Evolutionary conservation across 495 filamentous ascomycete species (phyloP).

Genomic region (Aspergillus nidulans): DNA sequence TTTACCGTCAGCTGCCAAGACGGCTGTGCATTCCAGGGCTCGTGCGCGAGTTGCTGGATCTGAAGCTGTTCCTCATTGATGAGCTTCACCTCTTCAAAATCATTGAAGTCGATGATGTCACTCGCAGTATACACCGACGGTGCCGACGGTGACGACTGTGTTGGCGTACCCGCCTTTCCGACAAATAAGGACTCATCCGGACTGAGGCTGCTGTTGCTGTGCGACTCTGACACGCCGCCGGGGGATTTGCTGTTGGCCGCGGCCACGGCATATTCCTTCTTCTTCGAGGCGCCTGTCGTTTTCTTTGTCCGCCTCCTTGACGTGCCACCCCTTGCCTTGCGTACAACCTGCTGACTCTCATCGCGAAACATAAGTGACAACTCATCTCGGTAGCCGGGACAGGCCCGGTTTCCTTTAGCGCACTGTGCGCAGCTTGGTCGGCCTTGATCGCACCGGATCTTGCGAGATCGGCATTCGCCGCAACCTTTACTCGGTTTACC

Average conservation of each 20-base stretch:
- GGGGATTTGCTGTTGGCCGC: conserved; percentile 6
- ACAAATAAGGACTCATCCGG: conserved; percentile 1
- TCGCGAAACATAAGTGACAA: conserved; percentile 69
- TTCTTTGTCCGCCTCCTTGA: conserved; percentile 17
- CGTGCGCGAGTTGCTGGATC: not conserved
- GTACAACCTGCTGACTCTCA: conserved; percentile 63
- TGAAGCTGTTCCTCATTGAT: not conserved
- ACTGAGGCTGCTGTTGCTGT: conserved; percentile 9
- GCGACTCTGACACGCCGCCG: conserved; percentile 1
- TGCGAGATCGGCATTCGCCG: conserved; percentile 64
- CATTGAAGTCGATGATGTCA: conserved; percentile 15
- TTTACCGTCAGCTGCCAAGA: conserved; percentile 27
- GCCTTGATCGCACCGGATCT: conserved; percentile 64
- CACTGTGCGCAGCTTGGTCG: conserved; percentile 65
- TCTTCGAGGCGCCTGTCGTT: not conserved
- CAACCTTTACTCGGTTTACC: conserved; percentile 71
- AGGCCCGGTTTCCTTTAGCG: conserved; percentile 57
- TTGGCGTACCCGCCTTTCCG: not conserved
- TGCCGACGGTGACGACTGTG: not conserved
- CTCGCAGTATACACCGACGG: not conserved
- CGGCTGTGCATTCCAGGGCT: conserved; percentile 16
- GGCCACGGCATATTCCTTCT: not conserved
- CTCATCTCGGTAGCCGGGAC: conserved; percentile 67
- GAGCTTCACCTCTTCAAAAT: conserved; percentile 16
- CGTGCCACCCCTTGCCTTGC: conserved; percentile 51